Conservation (phyloP, 2,329 filamentous ascomycete genomes). For the Coccinonectria pachysandricola region DNA sequence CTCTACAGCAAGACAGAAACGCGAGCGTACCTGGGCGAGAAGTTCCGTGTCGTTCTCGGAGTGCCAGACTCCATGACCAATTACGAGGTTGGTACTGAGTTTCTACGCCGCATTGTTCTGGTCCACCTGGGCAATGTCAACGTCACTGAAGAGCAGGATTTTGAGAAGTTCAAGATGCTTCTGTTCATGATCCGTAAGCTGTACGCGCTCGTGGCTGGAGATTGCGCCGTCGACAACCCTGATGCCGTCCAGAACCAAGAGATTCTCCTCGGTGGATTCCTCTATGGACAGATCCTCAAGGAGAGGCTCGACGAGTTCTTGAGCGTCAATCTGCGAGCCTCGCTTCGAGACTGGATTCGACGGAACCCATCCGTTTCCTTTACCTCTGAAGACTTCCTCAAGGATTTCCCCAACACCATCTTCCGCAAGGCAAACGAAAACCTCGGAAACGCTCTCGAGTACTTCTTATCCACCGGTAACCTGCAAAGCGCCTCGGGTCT, state of each 20-base stretch:
- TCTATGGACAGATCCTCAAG: constrained; percentile 94
- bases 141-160: constrained; percentile 74
- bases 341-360: constrained; percentile 47
- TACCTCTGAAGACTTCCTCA: constrained; percentile 63
- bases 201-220: constrained; percentile 83
- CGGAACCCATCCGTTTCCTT: constrained; percentile 58
- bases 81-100: constrained; percentile 83
- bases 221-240: constrained; percentile 88
- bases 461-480: constrained; percentile 94
- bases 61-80: constrained; percentile 77
- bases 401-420: constrained; percentile 69
- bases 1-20: constrained; percentile 76
- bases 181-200: constrained; percentile 95
- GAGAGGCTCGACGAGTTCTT: constrained; percentile 89
- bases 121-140: constrained; percentile 83
- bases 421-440: constrained; percentile 80
- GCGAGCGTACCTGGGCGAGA: constrained; percentile 76
- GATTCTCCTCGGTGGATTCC: constrained; percentile 80
- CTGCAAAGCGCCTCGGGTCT: constrained; percentile 82
- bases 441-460: constrained; percentile 76
- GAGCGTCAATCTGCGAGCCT: constrained; percentile 37
- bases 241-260: constrained; percentile 97
- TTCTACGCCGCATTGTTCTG: constrained; percentile 78
- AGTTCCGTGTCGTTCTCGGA: constrained; percentile 80
- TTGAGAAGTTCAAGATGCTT: constrained; percentile 87